phyloP scores from a whole-genome alignment of 2,329 filamentous ascomycete species.

The Cadophora luteo-olivacea region DNA sequence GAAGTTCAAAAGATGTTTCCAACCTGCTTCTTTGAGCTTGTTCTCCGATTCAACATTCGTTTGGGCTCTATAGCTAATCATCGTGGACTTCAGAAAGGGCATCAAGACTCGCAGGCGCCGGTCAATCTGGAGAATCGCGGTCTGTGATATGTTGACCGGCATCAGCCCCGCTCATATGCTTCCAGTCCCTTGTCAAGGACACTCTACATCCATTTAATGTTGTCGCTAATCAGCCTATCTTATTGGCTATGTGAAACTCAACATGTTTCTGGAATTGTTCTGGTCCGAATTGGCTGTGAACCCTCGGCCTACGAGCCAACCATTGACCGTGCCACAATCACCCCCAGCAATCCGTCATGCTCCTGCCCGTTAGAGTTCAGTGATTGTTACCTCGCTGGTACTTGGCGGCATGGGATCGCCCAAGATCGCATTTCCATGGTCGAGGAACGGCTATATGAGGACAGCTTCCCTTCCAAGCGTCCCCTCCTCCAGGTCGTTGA shows the following conservation, averaged over 20 bases:
- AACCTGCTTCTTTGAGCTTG: constrained; percentile 25
- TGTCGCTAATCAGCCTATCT: not conserved
- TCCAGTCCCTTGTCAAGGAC: constrained; percentile 7
- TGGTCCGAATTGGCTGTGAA: constrained; percentile 10
- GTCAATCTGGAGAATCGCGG: not conserved
- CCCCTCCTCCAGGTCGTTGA: constrained; percentile 10
- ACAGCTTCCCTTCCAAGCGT: constrained; percentile 6
- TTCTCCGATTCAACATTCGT: constrained; percentile 4
- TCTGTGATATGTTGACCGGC: not conserved
- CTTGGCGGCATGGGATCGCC: constrained; percentile 14
- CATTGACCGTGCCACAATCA: constrained; percentile 19
- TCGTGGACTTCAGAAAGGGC: not conserved
- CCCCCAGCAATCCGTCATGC: not conserved
- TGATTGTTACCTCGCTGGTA: constrained; percentile 18
- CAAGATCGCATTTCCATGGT: constrained; percentile 13
- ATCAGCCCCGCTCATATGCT: constrained; percentile 8
- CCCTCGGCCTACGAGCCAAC: constrained; percentile 10
- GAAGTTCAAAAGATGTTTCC: constrained; percentile 15
- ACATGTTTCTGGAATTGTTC: constrained; percentile 23
- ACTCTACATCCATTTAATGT: not conserved
- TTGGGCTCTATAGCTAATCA: not conserved
- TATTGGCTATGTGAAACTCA: constrained; percentile 4
- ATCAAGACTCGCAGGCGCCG: not conserved
- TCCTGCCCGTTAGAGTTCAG: constrained; percentile 17
- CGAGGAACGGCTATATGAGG: constrained; percentile 20